A percentile compares a stretch with the other conserved stretches of the same genome.
Conservation (phyloP, 108 stramenopile genomes). For the Skeletonema potamos region DNA sequence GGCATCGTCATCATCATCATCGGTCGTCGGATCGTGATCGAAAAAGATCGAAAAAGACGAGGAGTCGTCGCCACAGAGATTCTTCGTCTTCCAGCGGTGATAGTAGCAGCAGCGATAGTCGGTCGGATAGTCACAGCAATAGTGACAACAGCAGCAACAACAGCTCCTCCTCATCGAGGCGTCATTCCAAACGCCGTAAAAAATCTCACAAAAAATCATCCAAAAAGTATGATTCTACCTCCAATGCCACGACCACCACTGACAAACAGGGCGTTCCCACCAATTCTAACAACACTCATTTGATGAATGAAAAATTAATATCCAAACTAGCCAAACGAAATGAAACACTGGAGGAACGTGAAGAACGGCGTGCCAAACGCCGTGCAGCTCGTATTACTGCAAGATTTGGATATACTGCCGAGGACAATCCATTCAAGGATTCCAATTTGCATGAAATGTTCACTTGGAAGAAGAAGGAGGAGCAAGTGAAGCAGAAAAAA, state of each 20-base stretch:
- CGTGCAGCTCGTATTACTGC: constrained; percentile 79
- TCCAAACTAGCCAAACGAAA: constrained; percentile 68
- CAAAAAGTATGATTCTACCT: constrained; percentile 25
- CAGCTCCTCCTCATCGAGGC: not conserved
- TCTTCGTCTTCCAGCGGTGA: constrained; percentile 22
- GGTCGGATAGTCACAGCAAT: constrained; percentile 1
- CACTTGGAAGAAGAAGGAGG: constrained; percentile 94
- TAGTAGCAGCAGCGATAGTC: constrained; percentile 1
- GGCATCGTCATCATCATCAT: constrained; percentile 7
- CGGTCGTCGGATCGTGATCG: constrained; percentile 8
- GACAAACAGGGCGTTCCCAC: constrained; percentile 5
- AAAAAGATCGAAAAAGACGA: constrained; percentile 20
- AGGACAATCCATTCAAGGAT: constrained; percentile 98
- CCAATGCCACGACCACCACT: not conserved
- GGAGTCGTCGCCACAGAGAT: constrained; percentile 11
- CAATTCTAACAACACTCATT: constrained; percentile 11
- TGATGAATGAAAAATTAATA: constrained; percentile 57
- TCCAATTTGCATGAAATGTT: constrained; percentile 94
- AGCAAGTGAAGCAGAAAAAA: too few relatives aligned
- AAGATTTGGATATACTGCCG: constrained; percentile 93
- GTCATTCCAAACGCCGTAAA: not conserved
- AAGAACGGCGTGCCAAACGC: constrained; percentile 73
- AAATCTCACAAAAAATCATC: constrained; percentile 7
- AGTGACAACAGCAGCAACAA: constrained; percentile 36
- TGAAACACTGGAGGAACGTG: constrained; percentile 84